Evolutionary conservation across 306 rosid species (phyloP).

Genomic region (Chamaecrista fasciculata): DNA sequence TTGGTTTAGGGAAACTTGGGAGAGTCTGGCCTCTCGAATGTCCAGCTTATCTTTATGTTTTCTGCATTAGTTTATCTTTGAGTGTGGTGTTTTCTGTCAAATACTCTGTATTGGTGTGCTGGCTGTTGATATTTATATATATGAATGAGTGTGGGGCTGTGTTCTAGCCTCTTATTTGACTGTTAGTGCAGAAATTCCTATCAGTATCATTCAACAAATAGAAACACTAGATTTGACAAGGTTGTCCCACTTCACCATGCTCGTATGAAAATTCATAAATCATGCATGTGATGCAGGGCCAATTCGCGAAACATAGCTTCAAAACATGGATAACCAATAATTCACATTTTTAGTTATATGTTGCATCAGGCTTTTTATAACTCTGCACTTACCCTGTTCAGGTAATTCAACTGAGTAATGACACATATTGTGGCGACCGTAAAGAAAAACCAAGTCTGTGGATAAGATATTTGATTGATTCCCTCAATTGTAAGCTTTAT

Average conservation of each 20-base stretch:
- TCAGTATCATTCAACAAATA: background rate
- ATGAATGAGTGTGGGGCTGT: no score
- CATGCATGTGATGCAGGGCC: slow-evolving; percentile 22
- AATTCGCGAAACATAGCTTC: background rate
- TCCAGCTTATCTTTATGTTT: no score
- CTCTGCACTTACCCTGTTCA: slow-evolving; percentile 73
- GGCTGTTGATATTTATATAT: no score
- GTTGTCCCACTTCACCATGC: background rate
- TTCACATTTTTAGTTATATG: slow-evolving; percentile 4
- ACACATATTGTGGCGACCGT: slow-evolving; percentile 77
- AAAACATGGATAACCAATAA: background rate
- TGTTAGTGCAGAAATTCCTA: no score
- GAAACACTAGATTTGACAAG: background rate
- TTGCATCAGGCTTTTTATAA: slow-evolving; percentile 6
- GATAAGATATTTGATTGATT: slow-evolving; percentile 74
- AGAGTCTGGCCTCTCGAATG: no score
- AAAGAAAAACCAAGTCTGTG: slow-evolving; percentile 92
- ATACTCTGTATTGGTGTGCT: no score
- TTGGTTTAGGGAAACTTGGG: no score
- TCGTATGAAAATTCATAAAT: slow-evolving; percentile 16
- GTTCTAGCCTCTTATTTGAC: no score
- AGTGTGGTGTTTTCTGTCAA: no score
- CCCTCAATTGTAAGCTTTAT: slow-evolving; percentile 90
- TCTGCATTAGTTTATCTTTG: no score
- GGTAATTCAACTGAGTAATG: slow-evolving; percentile 84